These are phyloP conservation scores for Cyclotella choctawhatcheeana DNA, from an alignment of 108 stramenopile genomes.

Conservation along the genomic window DNA sequence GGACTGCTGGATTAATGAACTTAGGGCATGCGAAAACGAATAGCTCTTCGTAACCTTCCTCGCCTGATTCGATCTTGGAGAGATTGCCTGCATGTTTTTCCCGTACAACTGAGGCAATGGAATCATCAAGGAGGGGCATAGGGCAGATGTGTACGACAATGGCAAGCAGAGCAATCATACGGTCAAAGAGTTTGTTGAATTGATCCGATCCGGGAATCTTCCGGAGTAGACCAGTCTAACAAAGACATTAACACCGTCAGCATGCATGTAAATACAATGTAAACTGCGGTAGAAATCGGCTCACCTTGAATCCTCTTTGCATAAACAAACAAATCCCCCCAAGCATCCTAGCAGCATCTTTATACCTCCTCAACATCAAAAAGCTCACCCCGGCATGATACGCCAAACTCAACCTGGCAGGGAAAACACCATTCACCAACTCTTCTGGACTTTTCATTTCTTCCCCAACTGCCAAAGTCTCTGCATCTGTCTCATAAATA, in stretches of 20 bases:
- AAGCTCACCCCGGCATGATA: slow-evolving; percentile 95
- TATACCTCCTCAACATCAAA: slow-evolving; percentile 95
- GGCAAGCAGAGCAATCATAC: slow-evolving; percentile 90
- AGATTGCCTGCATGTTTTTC: slow-evolving; percentile 91
- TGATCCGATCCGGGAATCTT: slow-evolving; percentile 81
- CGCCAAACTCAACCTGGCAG: slow-evolving; percentile 84
- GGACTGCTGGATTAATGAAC: slow-evolving; percentile 86
- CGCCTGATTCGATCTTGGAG: slow-evolving; percentile 79
- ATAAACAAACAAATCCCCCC: slow-evolving; percentile 79
- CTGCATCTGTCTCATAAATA: slow-evolving; percentile 49
- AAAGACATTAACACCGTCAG: not conserved
- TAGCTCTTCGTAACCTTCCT: slow-evolving; percentile 86
- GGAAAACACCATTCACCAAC: slow-evolving; percentile 77
- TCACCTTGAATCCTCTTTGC: slow-evolving; percentile 83
- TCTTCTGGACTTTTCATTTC: slow-evolving; percentile 66
- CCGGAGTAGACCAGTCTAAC: slow-evolving; percentile 75
- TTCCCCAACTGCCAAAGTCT: slow-evolving; percentile 43
- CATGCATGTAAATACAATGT: not conserved
- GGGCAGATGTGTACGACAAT: slow-evolving; percentile 80
- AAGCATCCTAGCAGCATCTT: slow-evolving; percentile 84
- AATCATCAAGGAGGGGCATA: slow-evolving; percentile 74
- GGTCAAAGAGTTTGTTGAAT: slow-evolving; percentile 82
- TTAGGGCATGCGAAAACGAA: slow-evolving; percentile 92
- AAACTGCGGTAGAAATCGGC: not conserved
- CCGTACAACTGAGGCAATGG: slow-evolving; percentile 68